Conservation (phyloP, 2,329 filamentous ascomycete species). For the Aspergillus pseudonomiae region DNA sequence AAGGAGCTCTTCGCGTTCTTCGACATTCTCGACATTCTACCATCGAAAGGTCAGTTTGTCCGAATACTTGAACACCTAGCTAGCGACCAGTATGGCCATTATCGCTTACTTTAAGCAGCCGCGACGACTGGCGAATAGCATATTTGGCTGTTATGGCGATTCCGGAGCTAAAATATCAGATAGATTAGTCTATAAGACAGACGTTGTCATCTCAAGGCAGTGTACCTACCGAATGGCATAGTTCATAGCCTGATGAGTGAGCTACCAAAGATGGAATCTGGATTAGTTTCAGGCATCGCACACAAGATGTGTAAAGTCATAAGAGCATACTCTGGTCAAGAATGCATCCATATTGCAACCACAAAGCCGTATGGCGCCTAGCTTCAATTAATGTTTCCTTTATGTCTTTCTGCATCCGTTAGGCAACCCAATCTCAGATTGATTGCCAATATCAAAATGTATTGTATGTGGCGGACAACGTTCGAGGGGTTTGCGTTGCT, state of each 20-base stretch:
- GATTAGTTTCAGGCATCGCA: conserved; percentile 12
- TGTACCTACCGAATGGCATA: conserved; percentile 72
- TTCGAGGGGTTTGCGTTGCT: conserved; percentile 13
- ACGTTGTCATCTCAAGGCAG: conserved; percentile 18
- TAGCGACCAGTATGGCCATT: background rate
- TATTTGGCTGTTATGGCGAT: conserved; percentile 83
- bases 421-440: background rate
- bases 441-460: background rate
- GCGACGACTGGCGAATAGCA: conserved; percentile 79
- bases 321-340: conserved; percentile 57
- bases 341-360: conserved; percentile 69
- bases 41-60: background rate
- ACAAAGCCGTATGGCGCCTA: background rate
- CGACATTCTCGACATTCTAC: conserved; percentile 67
- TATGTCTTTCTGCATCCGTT: background rate
- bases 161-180: conserved; percentile 59
- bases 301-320: background rate
- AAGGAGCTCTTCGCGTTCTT: conserved; percentile 71
- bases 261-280: conserved; percentile 39
- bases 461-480: background rate
- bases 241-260: conserved; percentile 81
- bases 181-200: conserved; percentile 14
- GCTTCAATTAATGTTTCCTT: background rate
- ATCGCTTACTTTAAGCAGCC: conserved; percentile 65
- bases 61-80: background rate